Base-by-base conservation (phyloP, 1,139 yeast species). In the Yamadazyma sp. region DNA sequence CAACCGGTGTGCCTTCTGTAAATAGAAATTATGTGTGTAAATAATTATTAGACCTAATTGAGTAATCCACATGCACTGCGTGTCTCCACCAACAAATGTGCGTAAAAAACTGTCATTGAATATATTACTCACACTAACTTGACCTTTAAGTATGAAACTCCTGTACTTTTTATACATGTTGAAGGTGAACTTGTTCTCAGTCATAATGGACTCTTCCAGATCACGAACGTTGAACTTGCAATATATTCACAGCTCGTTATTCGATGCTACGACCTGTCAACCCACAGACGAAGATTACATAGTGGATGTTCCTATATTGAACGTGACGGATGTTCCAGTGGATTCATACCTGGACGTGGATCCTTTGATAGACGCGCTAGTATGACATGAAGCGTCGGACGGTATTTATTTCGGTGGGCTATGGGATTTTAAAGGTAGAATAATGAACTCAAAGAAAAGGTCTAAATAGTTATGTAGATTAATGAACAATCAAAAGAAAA, bases 181-280 rank as follows among this genome's bases (percentile, higher is more conserved):
- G 36, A 69, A 70, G 48, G 56, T 65, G 29, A 70, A 70, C 43
- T 43, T 70, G 26, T 54, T 70, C 32, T 70, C 61, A 39, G 53
- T 67, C 17, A 47, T 70, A n/a, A 62, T 70, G 25, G 54, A 59
- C 39, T 61, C 56, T 39, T 59, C 70, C 39, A 56, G 74, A 38
- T 59, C 57, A 34, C 62, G 64, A 35, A 64, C 66, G 22, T 53
- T 61, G 15, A 52, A 63, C 26, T 41, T 67, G 30, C 61, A 59
- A 25, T 59, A 54, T 44, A 57, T 70, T 17, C 70, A 67, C 33
- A 65, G 72, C 38, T 56, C 72, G 9, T 47, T 67, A 13, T 68
- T 67, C 41, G 67, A 59, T 43, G 59, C 68, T 1, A 47, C 48
- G 3, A 38, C 41, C 2, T 49, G 53, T 39, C 47, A 45, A 29